Percentiles rank a stretch among this genome's conserved stretches.
Conservation (phyloP, 495 filamentous ascomycete genomes). For the Penicillium cataractarum region DNA sequence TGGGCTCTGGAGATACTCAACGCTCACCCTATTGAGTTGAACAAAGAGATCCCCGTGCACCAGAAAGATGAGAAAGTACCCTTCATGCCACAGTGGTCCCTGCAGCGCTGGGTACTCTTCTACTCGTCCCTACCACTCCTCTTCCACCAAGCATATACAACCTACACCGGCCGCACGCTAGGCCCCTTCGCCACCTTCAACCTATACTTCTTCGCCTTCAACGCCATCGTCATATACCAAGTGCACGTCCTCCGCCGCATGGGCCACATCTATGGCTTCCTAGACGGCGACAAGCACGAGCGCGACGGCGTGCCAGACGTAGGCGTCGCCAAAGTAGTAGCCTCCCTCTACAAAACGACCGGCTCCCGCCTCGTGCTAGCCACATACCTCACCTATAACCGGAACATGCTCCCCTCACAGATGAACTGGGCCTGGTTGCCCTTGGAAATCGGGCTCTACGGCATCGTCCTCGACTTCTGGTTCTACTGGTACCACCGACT, state of each 20-base stretch:
- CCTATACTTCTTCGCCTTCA: slow-evolving; percentile 42
- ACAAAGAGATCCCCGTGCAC: slow-evolving; percentile 42
- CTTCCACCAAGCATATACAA: slow-evolving; percentile 39
- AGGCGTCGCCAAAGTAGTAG: slow-evolving; percentile 33
- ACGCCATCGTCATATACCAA: slow-evolving; percentile 42
- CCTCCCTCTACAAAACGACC: slow-evolving; percentile 38
- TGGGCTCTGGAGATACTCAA: slow-evolving; percentile 40
- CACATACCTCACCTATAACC: slow-evolving; percentile 31
- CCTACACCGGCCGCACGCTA: slow-evolving; percentile 34
- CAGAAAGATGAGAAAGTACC: slow-evolving; percentile 43
- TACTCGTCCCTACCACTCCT: slow-evolving; percentile 41
- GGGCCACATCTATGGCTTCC: slow-evolving; percentile 35
- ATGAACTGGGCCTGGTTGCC: slow-evolving; percentile 56
- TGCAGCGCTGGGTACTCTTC: slow-evolving; percentile 44
- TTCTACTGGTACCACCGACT: slow-evolving; percentile 50
- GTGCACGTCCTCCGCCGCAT: slow-evolving; percentile 35
- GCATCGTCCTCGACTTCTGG: slow-evolving; percentile 50
- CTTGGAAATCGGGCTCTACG: slow-evolving; percentile 45
- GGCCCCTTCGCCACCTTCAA: slow-evolving; percentile 39
- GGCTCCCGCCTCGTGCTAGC: slow-evolving; percentile 36
- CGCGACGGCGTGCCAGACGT: slow-evolving; percentile 38
- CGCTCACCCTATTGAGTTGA: slow-evolving; percentile 36
- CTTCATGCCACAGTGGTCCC: slow-evolving; percentile 42
- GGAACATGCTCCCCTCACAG: slow-evolving; percentile 20
- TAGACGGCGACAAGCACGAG: slow-evolving; percentile 38